Evolutionary conservation across 2,329 filamentous ascomycete species (phyloP).

Genomic region (Curvularia sp.): DNA sequence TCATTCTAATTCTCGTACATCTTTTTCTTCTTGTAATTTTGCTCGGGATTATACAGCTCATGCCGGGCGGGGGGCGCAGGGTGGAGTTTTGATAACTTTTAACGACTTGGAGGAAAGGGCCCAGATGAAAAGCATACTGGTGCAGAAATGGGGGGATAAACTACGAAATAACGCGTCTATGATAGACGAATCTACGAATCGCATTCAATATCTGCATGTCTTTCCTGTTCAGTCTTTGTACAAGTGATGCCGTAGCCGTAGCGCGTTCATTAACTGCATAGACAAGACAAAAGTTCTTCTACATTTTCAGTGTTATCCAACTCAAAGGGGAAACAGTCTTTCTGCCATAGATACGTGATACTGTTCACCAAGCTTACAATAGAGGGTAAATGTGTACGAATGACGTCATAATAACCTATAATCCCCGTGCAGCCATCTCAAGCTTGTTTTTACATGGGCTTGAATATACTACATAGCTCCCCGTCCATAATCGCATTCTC

Average conservation of each 20-base stretch:
- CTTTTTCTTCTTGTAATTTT: conserved; percentile 3
- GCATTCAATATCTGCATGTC: neutral
- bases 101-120: neutral
- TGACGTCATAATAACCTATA: neutral
- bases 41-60: conserved; percentile 11
- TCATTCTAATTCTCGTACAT: conserved; percentile 22
- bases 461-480: neutral
- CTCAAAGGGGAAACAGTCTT: neutral
- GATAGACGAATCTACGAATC: conserved; percentile 21
- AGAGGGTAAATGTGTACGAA: too few relatives aligned
- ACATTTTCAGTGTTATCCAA: neutral
- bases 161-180: conserved; percentile 16
- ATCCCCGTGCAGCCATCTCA: neutral
- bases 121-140: conserved; percentile 4
- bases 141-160: conserved; percentile 6
- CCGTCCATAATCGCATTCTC: neutral
- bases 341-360: neutral
- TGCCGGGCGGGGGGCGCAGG: conserved; percentile 28
- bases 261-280: neutral
- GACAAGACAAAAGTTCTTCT: neutral
- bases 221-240: neutral
- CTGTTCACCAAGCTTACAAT: neutral
- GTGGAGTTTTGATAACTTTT: conserved; percentile 21
- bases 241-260: neutral
- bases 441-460: neutral